Evolutionary conservation across 148 eudicot genomes (phyloP).

Genomic region (Euryodendron excelsum): DNA sequence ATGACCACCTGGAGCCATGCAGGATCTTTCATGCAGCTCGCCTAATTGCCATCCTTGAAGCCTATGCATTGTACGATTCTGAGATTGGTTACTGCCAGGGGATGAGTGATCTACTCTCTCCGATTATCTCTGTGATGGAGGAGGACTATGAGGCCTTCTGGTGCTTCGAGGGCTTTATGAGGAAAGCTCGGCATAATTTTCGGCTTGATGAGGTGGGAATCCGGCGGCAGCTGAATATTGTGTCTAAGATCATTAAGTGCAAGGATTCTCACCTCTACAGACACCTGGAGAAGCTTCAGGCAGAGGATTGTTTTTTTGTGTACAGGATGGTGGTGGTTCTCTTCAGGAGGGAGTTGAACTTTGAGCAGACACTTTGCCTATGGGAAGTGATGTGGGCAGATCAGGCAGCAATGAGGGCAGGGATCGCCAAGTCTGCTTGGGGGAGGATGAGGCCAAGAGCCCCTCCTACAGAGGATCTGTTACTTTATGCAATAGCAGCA

Average conservation of each 20-base stretch:
- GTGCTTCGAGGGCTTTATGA: slow-evolving; percentile 47
- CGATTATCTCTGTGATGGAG: slow-evolving; percentile 34
- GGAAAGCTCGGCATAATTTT: slow-evolving; percentile 42
- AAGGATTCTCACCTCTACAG: slow-evolving; percentile 44
- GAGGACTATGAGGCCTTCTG: slow-evolving; percentile 39
- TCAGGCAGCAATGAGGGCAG: slow-evolving; percentile 41
- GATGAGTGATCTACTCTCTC: slow-evolving; percentile 47
- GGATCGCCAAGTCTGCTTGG: slow-evolving; percentile 32
- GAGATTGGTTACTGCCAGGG: slow-evolving; percentile 48
- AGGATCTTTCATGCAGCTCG: slow-evolving; percentile 45
- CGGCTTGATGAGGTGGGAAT: slow-evolving; percentile 44
- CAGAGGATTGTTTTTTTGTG: slow-evolving; percentile 42
- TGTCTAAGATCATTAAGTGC: slow-evolving; percentile 35
- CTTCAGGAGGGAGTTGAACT: slow-evolving; percentile 38
- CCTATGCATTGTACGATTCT: slow-evolving; percentile 36
- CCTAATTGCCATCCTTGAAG: slow-evolving; percentile 40
- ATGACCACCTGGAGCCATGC: slow-evolving; percentile 38
- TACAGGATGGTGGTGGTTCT: slow-evolving; percentile 48
- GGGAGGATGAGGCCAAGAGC: slow-evolving; percentile 35
- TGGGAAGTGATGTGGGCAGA: slow-evolving; percentile 52
- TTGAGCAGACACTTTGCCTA: slow-evolving; percentile 39
- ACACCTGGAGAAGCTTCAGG: slow-evolving; percentile 44
- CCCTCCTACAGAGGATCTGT: slow-evolving; percentile 40
- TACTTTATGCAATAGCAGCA: slow-evolving; percentile 43
- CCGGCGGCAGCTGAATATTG: slow-evolving; percentile 32